Evolutionary conservation across 192 early-diverging fungal genomes (phyloP).

Genomic region (Gaertneriomyces sp.): DNA sequence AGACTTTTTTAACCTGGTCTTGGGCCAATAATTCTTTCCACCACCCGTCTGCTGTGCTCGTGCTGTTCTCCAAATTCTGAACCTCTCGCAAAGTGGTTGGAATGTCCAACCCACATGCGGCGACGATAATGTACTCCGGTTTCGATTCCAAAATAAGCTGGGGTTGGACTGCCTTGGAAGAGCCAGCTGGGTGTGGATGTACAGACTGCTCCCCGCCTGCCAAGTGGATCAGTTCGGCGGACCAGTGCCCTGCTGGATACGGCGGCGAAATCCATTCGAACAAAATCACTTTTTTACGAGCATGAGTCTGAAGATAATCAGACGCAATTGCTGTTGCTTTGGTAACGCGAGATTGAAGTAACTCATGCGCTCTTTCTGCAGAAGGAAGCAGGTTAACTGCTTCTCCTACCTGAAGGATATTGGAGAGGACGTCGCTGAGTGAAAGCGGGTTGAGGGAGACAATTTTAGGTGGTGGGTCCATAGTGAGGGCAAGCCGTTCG

Average conservation of each 20-base stretch:
- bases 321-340: slow-evolving; percentile 16
- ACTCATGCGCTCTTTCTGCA: slow-evolving; percentile 15
- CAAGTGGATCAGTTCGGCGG: slow-evolving; percentile 44
- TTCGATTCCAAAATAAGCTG: slow-evolving; percentile 27
- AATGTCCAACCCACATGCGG: slow-evolving; percentile 43
- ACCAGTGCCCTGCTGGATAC: slow-evolving; percentile 53
- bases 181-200: slow-evolving; percentile 34
- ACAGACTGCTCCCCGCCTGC: slow-evolving; percentile 47
- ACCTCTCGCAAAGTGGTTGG: too few species aligned
- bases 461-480: slow-evolving; percentile 44
- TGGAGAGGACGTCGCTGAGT: slow-evolving; percentile 45
- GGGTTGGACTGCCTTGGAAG: slow-evolving; percentile 27
- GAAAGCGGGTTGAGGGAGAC: slow-evolving; percentile 51
- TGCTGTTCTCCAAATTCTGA: slow-evolving; percentile 32
- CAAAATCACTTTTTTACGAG: slow-evolving; percentile 38
- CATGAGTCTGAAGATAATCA: slow-evolving; percentile 10
- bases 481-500: slow-evolving; percentile 41
- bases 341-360: slow-evolving; percentile 25
- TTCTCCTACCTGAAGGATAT: slow-evolving; percentile 44
- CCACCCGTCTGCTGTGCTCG: slow-evolving; percentile 31
- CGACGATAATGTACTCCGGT: slow-evolving; percentile 46
- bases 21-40: slow-evolving; percentile 24
- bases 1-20: slow-evolving; percentile 28
- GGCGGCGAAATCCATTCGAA: slow-evolving; percentile 57
- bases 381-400: slow-evolving; percentile 31